Evolutionary conservation across 352 stramenopile genomes (phyloP).

Genomic region (Phytophthora kernoviae): DNA sequence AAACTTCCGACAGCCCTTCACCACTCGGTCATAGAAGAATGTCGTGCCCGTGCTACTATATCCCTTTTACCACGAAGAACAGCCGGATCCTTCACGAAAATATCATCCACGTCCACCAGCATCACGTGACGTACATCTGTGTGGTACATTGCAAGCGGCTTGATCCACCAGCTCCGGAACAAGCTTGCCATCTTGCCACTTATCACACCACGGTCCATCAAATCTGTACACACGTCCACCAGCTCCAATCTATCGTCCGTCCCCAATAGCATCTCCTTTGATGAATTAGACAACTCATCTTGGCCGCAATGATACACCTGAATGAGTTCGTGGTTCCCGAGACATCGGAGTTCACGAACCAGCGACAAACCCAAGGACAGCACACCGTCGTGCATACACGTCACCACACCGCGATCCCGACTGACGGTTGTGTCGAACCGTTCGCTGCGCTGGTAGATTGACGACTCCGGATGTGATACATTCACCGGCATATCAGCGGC

Average conservation of each 20-base stretch:
- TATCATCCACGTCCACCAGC: slow-evolving; percentile 30
- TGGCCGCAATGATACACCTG: slow-evolving; percentile 48
- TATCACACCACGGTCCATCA: slow-evolving; percentile 25
- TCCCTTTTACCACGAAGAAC: slow-evolving; percentile 35
- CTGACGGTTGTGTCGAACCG: slow-evolving; percentile 32
- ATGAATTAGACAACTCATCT: slow-evolving; percentile 36
- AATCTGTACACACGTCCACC: slow-evolving; percentile 42
- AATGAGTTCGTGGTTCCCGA: slow-evolving; percentile 41
- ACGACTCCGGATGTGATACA: slow-evolving; percentile 17
- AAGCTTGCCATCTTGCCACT: slow-evolving; percentile 5
- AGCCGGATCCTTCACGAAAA: slow-evolving; percentile 49
- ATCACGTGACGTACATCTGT: slow-evolving; percentile 31
- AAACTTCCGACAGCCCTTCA: slow-evolving; percentile 48
- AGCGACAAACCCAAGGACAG: slow-evolving; percentile 43
- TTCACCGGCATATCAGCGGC: slow-evolving; percentile 12
- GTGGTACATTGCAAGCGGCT: slow-evolving; percentile 33
- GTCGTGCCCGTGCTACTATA: slow-evolving; percentile 43
- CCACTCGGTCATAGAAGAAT: slow-evolving; percentile 57
- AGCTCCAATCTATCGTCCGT: slow-evolving; percentile 31
- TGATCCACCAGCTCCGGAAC: slow-evolving; percentile 49
- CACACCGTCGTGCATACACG: slow-evolving; percentile 37
- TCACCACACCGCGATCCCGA: slow-evolving; percentile 36
- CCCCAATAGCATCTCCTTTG: slow-evolving; percentile 14
- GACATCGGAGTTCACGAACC: slow-evolving; percentile 43
- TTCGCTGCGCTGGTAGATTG: slow-evolving; percentile 26